Conservation (phyloP, 2,329 filamentous ascomycete genomes). For the Aspergillus proliferans region DNA sequence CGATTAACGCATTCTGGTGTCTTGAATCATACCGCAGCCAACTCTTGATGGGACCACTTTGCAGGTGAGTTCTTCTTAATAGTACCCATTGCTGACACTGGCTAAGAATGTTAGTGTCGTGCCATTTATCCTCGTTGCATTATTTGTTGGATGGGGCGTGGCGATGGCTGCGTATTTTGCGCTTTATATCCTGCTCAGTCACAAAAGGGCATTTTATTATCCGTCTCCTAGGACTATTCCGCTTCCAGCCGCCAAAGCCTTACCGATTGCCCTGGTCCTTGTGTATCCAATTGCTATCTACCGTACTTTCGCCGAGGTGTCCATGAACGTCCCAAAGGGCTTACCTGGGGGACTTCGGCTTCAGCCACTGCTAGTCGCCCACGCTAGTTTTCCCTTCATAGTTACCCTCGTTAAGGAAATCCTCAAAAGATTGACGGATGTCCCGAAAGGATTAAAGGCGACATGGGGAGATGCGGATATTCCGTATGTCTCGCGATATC, state of each 20-base stretch:
- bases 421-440: neutral
- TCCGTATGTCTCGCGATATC: slow-evolving; percentile 4
- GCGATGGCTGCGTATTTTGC: slow-evolving; percentile 5
- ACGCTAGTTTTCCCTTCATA: slow-evolving; percentile 1
- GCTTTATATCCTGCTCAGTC: slow-evolving; percentile 4
- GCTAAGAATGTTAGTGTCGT: slow-evolving; percentile 1
- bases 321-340: neutral
- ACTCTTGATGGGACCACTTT: neutral
- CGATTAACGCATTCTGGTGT: slow-evolving; percentile 4
- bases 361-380: neutral
- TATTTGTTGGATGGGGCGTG: slow-evolving; percentile 1
- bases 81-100: neutral
- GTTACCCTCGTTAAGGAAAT: neutral
- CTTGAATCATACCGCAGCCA: slow-evolving; percentile 5
- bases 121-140: slow-evolving; percentile 2
- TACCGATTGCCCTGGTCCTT: slow-evolving; percentile 3
- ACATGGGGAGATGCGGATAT: slow-evolving; percentile 3
- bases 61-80: slow-evolving; percentile 1
- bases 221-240: slow-evolving; percentile 5
- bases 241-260: neutral
- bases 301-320: neutral
- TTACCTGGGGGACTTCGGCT: neutral
- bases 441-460: neutral
- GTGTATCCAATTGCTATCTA: slow-evolving; percentile 1
- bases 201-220: slow-evolving; percentile 6